phyloP scores from a whole-genome alignment of 1,284 basidiomycete genomes.

The Cryptococcus sp. region DNA sequence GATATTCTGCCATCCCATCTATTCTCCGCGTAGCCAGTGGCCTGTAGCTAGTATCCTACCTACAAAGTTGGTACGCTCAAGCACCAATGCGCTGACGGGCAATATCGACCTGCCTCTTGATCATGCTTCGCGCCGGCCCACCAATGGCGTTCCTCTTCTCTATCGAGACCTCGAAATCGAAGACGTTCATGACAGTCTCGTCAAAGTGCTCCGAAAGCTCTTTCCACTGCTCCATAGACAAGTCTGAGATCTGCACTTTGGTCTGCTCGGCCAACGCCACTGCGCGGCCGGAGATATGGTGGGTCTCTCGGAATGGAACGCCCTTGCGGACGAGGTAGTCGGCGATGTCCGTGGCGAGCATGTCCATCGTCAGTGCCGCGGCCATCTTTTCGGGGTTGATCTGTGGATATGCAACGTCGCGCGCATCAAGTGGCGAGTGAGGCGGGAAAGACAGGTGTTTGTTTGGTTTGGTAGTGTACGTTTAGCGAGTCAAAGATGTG shows the following conservation, averaged over 20 bases:
- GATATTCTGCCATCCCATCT: too few relatives aligned
- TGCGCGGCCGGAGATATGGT: conserved; percentile 94
- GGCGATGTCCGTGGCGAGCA: conserved; percentile 96
- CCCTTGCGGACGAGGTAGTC: conserved; percentile 98
- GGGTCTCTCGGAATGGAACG: conserved; percentile 95
- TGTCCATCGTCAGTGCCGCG: conserved; percentile 88
- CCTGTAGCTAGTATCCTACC: too few relatives aligned
- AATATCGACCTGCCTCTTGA: conserved; percentile 78
- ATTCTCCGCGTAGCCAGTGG: too few relatives aligned
- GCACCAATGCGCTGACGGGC: conserved; percentile 57
- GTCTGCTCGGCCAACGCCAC: conserved; percentile 89
- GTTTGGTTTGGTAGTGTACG: not conserved
- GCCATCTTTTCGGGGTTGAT: conserved; percentile 89
- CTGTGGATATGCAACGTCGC: conserved; percentile 51
- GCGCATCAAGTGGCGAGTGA: not conserved
- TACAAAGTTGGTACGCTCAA: not conserved
- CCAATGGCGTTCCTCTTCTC: conserved; percentile 90
- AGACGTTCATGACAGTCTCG: conserved; percentile 78
- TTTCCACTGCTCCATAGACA: conserved; percentile 78
- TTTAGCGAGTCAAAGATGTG: too few relatives aligned
- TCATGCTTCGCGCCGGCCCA: conserved; percentile 80
- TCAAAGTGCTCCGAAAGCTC: conserved; percentile 73
- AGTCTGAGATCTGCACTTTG: conserved; percentile 74
- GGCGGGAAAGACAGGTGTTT: not conserved
- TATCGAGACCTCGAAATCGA: conserved; percentile 90